A percentile compares a stretch with the other conserved stretches of the same genome.
Evolutionary conservation across 2,329 filamentous ascomycete species (phyloP).

Genomic region (Samsoniella hepiali): DNA sequence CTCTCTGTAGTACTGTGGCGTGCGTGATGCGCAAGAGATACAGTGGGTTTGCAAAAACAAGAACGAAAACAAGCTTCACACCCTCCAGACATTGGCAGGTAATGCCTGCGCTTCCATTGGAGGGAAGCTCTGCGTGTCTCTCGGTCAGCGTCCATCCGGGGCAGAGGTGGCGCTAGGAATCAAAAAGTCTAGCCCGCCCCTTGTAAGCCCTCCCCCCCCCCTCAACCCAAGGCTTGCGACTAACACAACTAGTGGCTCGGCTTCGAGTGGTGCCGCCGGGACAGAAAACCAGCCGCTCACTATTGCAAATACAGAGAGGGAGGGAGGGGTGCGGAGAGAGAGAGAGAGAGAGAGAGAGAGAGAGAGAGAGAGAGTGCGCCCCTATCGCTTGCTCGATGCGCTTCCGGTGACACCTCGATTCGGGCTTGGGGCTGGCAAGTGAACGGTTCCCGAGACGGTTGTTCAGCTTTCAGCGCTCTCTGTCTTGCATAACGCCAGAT

Average conservation of each 20-base stretch:
- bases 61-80: constrained; percentile 6
- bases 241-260: not conserved
- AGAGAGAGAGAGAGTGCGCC: too few relatives aligned
- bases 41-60: not conserved
- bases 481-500: not conserved
- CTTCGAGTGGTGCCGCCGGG: constrained; percentile 6
- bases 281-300: constrained; percentile 4
- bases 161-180: not conserved
- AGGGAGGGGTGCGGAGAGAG: too few relatives aligned
- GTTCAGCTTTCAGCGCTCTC: not conserved
- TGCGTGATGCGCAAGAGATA: not conserved
- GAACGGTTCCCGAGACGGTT: too few relatives aligned
- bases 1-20: too few relatives aligned
- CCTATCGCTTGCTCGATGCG: not conserved
- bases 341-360: too few relatives aligned
- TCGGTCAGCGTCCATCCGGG: constrained; percentile 9
- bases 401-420: not conserved
- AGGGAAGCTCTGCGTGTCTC: not conserved
- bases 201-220: not conserved
- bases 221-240: not conserved
- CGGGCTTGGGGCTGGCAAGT: too few relatives aligned
- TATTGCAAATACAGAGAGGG: not conserved
- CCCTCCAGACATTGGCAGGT: not conserved
- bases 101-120: not conserved
- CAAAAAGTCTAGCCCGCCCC: not conserved